Conservation (phyloP, 352 stramenopile species). For the Phytophthora chlamydospora region DNA sequence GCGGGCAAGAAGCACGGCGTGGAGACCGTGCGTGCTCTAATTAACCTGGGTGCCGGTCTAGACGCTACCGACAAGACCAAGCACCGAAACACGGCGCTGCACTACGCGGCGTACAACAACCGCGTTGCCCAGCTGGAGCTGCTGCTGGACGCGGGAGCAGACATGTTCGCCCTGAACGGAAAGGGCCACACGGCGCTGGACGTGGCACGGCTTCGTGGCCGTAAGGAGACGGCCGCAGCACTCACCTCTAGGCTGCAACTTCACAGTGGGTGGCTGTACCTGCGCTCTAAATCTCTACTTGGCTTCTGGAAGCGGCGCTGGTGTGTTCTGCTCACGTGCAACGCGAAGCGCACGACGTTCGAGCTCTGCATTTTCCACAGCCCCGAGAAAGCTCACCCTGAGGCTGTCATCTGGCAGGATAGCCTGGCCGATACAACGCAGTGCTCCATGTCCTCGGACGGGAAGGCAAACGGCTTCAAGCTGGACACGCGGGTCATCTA, state of each 20-base stretch:
- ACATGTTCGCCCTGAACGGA: constrained; percentile 56
- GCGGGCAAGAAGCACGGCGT: constrained; percentile 53
- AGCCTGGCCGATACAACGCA: constrained; percentile 25
- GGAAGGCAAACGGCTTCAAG: constrained; percentile 51
- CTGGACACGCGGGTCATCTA: constrained; percentile 46
- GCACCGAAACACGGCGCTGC: constrained; percentile 65
- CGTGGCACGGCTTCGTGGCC: constrained; percentile 54
- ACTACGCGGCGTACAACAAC: constrained; percentile 69
- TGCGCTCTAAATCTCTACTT: constrained; percentile 45
- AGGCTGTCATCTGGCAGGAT: constrained; percentile 55
- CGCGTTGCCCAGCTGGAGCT: constrained; percentile 55
- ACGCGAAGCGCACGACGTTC: constrained; percentile 41
- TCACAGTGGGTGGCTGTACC: constrained; percentile 63
- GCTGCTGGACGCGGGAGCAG: constrained; percentile 53
- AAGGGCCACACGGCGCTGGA: constrained; percentile 68
- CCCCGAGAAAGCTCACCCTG: constrained; percentile 41
- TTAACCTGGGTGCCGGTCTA: constrained; percentile 64
- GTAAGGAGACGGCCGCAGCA: constrained; percentile 43
- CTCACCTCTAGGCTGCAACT: constrained; percentile 58
- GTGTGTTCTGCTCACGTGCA: constrained; percentile 62
- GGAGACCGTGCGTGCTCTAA: constrained; percentile 53
- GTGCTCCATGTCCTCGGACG: constrained; percentile 29
- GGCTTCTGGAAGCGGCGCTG: constrained; percentile 70
- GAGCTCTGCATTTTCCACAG: constrained; percentile 64
- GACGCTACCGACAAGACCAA: constrained; percentile 42